Evolutionary conservation across 805 yeast species (phyloP), one percentile per base, ranked within the genome.

Genomic region (Naumovozyma castellii): DNA sequence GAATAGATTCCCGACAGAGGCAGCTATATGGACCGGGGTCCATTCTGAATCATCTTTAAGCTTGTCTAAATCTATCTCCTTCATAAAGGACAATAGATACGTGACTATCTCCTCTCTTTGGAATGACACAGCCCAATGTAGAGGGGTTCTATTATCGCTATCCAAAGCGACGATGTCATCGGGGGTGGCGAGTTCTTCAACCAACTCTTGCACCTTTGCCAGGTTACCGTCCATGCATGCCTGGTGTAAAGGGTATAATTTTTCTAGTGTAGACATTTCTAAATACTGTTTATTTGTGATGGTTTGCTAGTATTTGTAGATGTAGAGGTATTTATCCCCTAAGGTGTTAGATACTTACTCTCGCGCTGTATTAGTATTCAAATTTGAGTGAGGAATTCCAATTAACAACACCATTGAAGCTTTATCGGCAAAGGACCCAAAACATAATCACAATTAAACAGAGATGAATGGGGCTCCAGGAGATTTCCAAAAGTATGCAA

Each of bases 71-170:
- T 85, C 90, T 18, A 73, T 61, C 3, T 48, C 46, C 27, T 48
- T 45, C 54, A 56, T 54, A 31, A 43, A 55, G 40, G 49, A 57
- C 5, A 80, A 53, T 29, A 71, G 49, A 13, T 69, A 61, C 0
- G 50, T 43, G 5, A 75, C 76, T 15, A 80, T 66, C 19, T 73
- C 76, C 4, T 62, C 50, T 41, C 78, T 69, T 37, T 75, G 73
- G 49, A 69, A 69, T 1, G 94, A 75, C 19, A 80, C 75, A 1
- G 96, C 95, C 96, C 96, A 88, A 57, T 85, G 94, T 36, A 87
- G 63, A 2, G 95, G 82, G 2, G 83, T 77, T 47, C 97, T 70
- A 1, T 78, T 80, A 53, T 87, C 96, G 2, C 68, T 71, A 57
- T 88, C 97, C 43, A 59, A 67, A 13, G 51, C 38, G 2, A 70